Percentiles rank a stretch among this genome's conserved stretches.
These are phyloP conservation scores for Boletus tomentosulus DNA, from an alignment of 768 basidiomycete species.

Conservation along the genomic window DNA sequence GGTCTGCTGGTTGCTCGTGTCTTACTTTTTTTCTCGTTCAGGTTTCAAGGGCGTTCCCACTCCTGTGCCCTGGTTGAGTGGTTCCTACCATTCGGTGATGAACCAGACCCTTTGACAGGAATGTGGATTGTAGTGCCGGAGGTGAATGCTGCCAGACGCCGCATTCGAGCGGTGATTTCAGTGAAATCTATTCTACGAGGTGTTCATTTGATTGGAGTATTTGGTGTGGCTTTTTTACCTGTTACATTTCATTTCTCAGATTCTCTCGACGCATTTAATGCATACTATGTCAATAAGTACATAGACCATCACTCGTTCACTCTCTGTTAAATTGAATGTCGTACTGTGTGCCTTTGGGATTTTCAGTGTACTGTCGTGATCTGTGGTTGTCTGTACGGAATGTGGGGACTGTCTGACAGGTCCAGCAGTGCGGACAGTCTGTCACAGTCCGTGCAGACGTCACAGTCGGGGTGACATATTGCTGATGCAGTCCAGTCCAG, in stretches of 20 bases:
- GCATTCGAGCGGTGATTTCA: constrained; percentile 19
- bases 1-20: constrained; percentile 17
- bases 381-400: too few relatives aligned
- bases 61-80: constrained; percentile 31
- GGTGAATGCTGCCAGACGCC: neutral
- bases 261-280: constrained; percentile 23
- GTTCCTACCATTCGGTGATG: constrained; percentile 17
- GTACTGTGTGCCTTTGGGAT: too few relatives aligned
- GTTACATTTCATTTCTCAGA: constrained; percentile 14
- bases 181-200: constrained; percentile 29
- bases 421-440: too few relatives aligned
- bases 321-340: too few relatives aligned
- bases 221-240: constrained; percentile 19
- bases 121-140: neutral
- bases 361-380: too few relatives aligned
- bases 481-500: too few relatives aligned
- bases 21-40: constrained; percentile 23
- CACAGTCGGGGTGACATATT: too few relatives aligned
- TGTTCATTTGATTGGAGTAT: constrained; percentile 32
- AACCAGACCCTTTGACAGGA: constrained; percentile 14
- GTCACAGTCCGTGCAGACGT: too few relatives aligned
- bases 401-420: too few relatives aligned
- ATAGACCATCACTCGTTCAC: constrained; percentile 25
- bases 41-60: constrained; percentile 13
- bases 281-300: constrained; percentile 32